Percentiles rank a stretch among this genome's conserved stretches.
Evolutionary conservation across 2,329 filamentous ascomycete genomes (phyloP).

Genomic region (Hansfordia pulvinata): DNA sequence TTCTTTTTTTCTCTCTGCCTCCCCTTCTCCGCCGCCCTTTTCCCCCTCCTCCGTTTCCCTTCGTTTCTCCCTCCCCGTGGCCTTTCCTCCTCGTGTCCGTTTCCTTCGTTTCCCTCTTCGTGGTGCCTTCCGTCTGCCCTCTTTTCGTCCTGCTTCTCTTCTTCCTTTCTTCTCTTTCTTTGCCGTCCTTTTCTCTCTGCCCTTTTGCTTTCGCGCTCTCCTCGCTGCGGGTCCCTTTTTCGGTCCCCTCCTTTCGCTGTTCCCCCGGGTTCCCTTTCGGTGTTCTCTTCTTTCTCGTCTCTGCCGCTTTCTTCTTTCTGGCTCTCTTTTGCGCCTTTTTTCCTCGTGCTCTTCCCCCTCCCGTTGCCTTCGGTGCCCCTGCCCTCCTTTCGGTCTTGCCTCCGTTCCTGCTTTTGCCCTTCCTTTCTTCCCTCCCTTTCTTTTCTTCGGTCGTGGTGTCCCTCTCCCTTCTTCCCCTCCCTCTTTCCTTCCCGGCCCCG

Average conservation of each 20-base stretch:
- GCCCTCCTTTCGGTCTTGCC: slow-evolving; percentile 12
- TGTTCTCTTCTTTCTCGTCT: slow-evolving; percentile 1
- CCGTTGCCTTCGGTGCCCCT: slow-evolving; percentile 11
- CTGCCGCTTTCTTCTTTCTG: slow-evolving; percentile 1
- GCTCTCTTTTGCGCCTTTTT: slow-evolving; percentile 9
- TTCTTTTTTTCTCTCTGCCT: slow-evolving; percentile 4
- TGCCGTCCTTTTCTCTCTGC: slow-evolving; percentile 3
- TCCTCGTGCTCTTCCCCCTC: slow-evolving; percentile 14
- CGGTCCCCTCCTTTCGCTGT: not conserved
- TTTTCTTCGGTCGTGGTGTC: slow-evolving; percentile 3
- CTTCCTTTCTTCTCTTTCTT: slow-evolving; percentile 2
- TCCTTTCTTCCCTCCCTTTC: slow-evolving; percentile 2
- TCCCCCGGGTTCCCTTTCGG: slow-evolving; percentile 1
- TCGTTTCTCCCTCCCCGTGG: slow-evolving; percentile 2
- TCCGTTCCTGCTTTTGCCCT: slow-evolving; percentile 7
- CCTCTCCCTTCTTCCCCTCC: slow-evolving; percentile 15
- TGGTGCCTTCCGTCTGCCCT: slow-evolving; percentile 4
- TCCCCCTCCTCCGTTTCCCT: slow-evolving; percentile 1
- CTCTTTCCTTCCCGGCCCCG: slow-evolving; percentile 17
- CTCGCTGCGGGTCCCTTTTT: slow-evolving; percentile 2
- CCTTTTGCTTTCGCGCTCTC: slow-evolving; percentile 4
- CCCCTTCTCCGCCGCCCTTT: slow-evolving; percentile 2
- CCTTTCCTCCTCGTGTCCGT: slow-evolving; percentile 3
- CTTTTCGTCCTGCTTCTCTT: slow-evolving; percentile 3
- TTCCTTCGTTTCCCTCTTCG: slow-evolving; percentile 4